These are phyloP conservation scores for Calamus simplicifolius DNA, from an alignment of 176 grass and related monocot genomes.

Conservation along the genomic window DNA sequence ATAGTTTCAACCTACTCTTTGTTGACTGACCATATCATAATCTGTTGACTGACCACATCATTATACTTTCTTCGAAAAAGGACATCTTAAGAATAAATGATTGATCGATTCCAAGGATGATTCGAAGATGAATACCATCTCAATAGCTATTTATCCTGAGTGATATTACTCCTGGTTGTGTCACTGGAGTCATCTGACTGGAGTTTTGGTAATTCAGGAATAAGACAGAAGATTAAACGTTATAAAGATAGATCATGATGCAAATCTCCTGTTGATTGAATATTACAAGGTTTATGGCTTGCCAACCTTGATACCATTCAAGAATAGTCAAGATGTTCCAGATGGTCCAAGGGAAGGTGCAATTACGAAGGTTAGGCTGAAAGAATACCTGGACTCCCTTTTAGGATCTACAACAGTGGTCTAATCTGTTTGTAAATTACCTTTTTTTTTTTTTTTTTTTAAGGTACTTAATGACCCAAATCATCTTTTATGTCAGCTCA, in stretches of 20 bases:
- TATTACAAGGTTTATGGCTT: conserved; percentile 80
- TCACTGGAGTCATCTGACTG: background rate
- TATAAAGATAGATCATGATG: conserved; percentile 88
- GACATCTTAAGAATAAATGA: too few species aligned
- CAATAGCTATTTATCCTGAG: too few species aligned
- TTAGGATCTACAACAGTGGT: conserved; percentile 28
- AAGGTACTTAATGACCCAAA: too few species aligned
- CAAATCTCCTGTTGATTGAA: conserved; percentile 64
- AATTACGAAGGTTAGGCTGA: conserved; percentile 68
- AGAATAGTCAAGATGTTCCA: conserved; percentile 69
- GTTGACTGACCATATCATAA: too few species aligned
- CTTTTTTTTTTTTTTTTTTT: too few species aligned
- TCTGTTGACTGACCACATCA: too few species aligned
- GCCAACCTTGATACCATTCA: conserved; percentile 76
- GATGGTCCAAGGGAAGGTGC: conserved; percentile 81
- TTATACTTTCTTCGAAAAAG: too few species aligned
- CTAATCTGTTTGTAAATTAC: conserved; percentile 8
- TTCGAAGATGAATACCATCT: too few species aligned
- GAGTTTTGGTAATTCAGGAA: conserved; percentile 42
- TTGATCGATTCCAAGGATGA: too few species aligned
- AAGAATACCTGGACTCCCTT: conserved; percentile 64
- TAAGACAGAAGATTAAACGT: conserved; percentile 60
- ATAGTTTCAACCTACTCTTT: too few species aligned
- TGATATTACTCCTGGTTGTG: too few species aligned
- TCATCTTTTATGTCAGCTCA: too few species aligned